Evolutionary conservation across 2,329 filamentous ascomycete species (phyloP).

Genomic region (Macrophomina tecta): DNA sequence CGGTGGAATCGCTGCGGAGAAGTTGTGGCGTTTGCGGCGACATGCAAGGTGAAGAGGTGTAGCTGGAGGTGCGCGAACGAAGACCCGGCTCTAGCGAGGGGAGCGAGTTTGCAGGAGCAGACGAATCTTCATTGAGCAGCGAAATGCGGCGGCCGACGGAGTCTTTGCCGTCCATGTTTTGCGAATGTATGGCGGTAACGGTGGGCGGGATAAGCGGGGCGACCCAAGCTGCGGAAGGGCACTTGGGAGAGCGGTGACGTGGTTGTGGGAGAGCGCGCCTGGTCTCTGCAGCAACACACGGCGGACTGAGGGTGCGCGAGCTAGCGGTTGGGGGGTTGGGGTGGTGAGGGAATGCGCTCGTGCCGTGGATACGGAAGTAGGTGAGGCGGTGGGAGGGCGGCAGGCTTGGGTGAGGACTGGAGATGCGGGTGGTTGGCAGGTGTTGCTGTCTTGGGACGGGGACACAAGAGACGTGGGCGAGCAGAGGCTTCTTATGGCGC

Average conservation of each 20-base stretch:
- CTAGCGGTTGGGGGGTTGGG: background rate
- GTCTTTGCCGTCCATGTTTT: constrained; percentile 58
- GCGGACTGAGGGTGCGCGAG: background rate
- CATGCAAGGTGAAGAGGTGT: constrained; percentile 53
- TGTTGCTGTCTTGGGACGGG: constrained; percentile 15
- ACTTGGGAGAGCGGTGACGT: constrained; percentile 7
- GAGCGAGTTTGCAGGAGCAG: constrained; percentile 40
- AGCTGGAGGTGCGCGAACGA: constrained; percentile 50
- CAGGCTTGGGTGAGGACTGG: background rate
- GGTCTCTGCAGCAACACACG: constrained; percentile 20
- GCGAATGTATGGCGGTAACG: constrained; percentile 9
- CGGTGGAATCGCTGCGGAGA: constrained; percentile 53
- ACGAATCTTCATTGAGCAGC: constrained; percentile 54
- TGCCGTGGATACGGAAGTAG: background rate
- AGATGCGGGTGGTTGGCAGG: background rate
- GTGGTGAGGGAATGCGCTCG: constrained; percentile 9
- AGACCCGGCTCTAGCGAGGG: constrained; percentile 42
- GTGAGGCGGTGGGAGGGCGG: background rate
- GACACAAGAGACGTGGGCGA: constrained; percentile 13
- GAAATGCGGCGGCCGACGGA: constrained; percentile 57
- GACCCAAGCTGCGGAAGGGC: constrained; percentile 19
- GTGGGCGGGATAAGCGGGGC: constrained; percentile 20
- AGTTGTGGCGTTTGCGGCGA: constrained; percentile 55
- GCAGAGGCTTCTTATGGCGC: constrained; percentile 26
- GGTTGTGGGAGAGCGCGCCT: constrained; percentile 9